These are phyloP conservation scores for Fabrea salina DNA, from an alignment of 169 alveolate species.

Conservation along the genomic window DNA sequence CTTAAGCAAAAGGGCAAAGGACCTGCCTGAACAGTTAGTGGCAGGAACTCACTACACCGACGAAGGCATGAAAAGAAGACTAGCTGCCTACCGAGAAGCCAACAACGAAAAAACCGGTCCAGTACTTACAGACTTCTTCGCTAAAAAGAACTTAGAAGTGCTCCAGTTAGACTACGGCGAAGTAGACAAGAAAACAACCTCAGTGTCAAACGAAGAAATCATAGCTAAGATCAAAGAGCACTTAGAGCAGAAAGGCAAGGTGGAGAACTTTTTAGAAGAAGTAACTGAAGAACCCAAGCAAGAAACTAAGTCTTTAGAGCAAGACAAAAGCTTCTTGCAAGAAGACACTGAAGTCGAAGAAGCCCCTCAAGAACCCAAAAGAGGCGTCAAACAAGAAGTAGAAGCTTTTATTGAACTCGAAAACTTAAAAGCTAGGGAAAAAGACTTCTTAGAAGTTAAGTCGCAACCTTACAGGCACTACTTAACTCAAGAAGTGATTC, in stretches of 20 bases:
- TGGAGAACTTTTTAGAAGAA: constrained; percentile 39
- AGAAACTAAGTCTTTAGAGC: constrained; percentile 15
- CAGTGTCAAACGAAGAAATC: background rate
- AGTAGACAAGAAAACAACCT: constrained; percentile 34
- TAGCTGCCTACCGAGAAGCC: constrained; percentile 46
- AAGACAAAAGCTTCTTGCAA: background rate
- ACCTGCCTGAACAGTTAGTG: constrained; percentile 24
- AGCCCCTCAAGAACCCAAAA: constrained; percentile 29
- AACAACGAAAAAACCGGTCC: constrained; percentile 51
- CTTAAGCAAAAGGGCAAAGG: constrained; percentile 25
- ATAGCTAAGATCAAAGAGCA: constrained; percentile 36
- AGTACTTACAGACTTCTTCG: constrained; percentile 36
- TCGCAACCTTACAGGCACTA: constrained; percentile 77
- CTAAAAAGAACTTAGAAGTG: constrained; percentile 21
- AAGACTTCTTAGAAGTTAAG: constrained; percentile 56
- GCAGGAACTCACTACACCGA: constrained; percentile 46
- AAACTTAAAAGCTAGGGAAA: constrained; percentile 57
- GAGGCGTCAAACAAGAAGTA: constrained; percentile 55
- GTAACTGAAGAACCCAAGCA: constrained; percentile 31
- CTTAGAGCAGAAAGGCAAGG: constrained; percentile 51
- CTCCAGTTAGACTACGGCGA: constrained; percentile 34
- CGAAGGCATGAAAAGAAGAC: constrained; percentile 58
- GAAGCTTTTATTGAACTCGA: constrained; percentile 36
- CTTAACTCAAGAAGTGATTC: constrained; percentile 86
- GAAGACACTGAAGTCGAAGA: constrained; percentile 29